A percentile compares a stretch with the other conserved stretches of the same genome.
These are phyloP conservation scores for Colletotrichum sp. DNA, from an alignment of 2,329 filamentous ascomycete genomes.

Conservation along the genomic window DNA sequence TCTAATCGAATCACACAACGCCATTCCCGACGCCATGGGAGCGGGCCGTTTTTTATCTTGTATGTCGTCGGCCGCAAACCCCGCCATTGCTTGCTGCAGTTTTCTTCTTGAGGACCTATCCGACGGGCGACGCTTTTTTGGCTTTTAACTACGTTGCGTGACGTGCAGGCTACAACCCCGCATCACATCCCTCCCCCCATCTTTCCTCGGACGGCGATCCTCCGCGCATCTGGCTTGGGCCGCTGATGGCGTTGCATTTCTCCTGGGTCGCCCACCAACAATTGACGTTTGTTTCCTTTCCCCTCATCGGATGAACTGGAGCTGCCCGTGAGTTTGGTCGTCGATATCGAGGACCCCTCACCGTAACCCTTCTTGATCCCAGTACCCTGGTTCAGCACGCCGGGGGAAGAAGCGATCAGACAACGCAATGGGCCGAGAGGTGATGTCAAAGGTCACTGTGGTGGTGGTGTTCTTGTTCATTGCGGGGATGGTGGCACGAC, in stretches of 20 bases:
- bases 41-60: not conserved
- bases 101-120: not conserved
- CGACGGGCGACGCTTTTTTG: not conserved
- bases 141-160: not conserved
- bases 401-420: not conserved
- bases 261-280: slow-evolving; percentile 1
- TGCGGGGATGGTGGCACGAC: not conserved
- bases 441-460: not conserved
- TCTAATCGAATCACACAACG: not conserved
- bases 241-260: slow-evolving; percentile 5
- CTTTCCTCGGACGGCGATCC: slow-evolving; percentile 10
- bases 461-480: not conserved
- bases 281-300: not conserved
- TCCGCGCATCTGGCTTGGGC: not conserved
- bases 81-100: not conserved
- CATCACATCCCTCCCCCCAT: not conserved
- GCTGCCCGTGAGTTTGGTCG: not conserved
- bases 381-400: not conserved
- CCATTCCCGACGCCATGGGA: slow-evolving; percentile 13
- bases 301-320: not conserved
- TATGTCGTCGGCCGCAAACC: not conserved
- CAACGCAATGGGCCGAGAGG: not conserved
- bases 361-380: not conserved
- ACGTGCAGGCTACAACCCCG: not conserved
- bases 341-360: not conserved